A percentile compares a stretch with the other conserved stretches of the same genome.
Conservation (phyloP, 225 moss, liverwort and hornwort species). For the Bryoerythrophyllum caledonicum region DNA sequence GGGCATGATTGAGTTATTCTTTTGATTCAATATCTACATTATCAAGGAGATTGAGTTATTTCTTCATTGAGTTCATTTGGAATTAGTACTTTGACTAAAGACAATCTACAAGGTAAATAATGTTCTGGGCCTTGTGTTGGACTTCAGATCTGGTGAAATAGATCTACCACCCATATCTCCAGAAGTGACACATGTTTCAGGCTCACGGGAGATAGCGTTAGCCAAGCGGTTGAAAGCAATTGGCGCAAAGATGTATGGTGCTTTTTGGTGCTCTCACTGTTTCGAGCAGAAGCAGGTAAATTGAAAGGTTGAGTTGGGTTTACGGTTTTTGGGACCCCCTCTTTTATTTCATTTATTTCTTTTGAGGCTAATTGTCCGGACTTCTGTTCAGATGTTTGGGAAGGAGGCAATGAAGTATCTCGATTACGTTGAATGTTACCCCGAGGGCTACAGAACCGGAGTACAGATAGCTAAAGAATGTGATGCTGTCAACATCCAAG, state of each 20-base stretch:
- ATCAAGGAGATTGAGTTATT: no score
- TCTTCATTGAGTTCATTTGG: no score
- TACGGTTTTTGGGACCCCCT: background rate
- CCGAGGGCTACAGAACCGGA: constrained; percentile 91
- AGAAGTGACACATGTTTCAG: constrained; percentile 82
- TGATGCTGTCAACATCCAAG: constrained; percentile 80
- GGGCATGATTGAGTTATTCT: no score
- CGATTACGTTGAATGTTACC: constrained; percentile 96
- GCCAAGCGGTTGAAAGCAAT: constrained; percentile 87
- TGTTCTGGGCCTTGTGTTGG: background rate
- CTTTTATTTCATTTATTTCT: no score
- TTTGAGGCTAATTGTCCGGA: constrained; percentile 6
- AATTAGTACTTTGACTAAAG: no score
- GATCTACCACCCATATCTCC: constrained; percentile 77
- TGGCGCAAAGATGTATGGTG: constrained; percentile 98
- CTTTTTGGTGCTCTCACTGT: constrained; percentile 99
- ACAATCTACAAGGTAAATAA: no score
- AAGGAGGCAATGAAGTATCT: constrained; percentile 93
- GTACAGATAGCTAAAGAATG: constrained; percentile 84
- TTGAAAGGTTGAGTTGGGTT: background rate
- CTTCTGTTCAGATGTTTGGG: constrained; percentile 79
- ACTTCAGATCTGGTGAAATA: constrained; percentile 52
- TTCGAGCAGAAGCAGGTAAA: constrained; percentile 94
- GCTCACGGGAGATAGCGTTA: constrained; percentile 56
- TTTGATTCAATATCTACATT: no score